phyloP scores from a whole-genome alignment of 192 early-diverging fungal genomes.

The Pilobolus umbonatus region DNA sequence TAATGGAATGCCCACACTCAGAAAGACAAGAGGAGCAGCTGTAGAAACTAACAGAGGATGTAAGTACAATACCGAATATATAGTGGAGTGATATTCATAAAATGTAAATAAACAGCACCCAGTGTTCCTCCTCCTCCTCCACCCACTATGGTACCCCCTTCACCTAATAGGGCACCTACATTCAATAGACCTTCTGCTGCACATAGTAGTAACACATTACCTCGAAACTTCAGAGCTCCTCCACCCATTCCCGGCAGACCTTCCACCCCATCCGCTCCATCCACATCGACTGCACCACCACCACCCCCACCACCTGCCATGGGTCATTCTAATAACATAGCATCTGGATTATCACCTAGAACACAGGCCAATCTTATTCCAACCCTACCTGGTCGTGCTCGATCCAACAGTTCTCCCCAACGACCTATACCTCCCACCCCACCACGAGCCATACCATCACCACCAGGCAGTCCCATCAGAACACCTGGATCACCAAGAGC shows the following conservation, averaged over 20 bases:
- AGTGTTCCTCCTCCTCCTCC: slow-evolving; percentile 7
- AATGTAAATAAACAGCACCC: background rate
- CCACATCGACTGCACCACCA: slow-evolving; percentile 23
- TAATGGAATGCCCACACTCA: slow-evolving; percentile 56
- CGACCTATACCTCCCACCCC: slow-evolving; percentile 23
- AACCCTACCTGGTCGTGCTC: slow-evolving; percentile 34
- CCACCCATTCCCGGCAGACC: slow-evolving; percentile 19
- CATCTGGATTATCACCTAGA: slow-evolving; percentile 17
- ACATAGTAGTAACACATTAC: slow-evolving; percentile 9
- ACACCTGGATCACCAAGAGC: slow-evolving; percentile 13
- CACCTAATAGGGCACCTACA: slow-evolving; percentile 8
- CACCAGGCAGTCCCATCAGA: slow-evolving; percentile 17
- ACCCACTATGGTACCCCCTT: slow-evolving; percentile 8
- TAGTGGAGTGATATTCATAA: background rate
- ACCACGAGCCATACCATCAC: background rate
- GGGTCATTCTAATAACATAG: slow-evolving; percentile 12
- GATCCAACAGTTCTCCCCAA: slow-evolving; percentile 39
- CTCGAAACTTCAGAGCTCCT: slow-evolving; percentile 21
- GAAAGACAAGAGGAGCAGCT: slow-evolving; percentile 29
- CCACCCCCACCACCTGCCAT: slow-evolving; percentile 29
- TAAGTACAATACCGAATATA: background rate
- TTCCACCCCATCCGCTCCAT: slow-evolving; percentile 19
- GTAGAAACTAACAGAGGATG: slow-evolving; percentile 20
- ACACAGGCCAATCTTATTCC: slow-evolving; percentile 8
- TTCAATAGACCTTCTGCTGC: slow-evolving; percentile 6